Evolutionary conservation across 345 rosid species (phyloP).

Genomic region (Ceriops tagal): DNA sequence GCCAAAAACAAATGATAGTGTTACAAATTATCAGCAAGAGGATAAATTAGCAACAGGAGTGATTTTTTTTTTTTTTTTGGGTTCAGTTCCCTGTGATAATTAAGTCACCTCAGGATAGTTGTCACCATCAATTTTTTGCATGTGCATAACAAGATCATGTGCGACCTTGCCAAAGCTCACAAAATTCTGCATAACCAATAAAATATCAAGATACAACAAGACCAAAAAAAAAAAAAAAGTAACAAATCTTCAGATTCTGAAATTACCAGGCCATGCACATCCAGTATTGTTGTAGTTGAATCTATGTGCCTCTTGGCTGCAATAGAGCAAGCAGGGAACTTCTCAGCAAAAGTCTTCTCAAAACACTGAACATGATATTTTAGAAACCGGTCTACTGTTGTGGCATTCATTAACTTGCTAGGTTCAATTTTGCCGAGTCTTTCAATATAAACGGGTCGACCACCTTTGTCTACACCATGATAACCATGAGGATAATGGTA

Average conservation of each 20-base stretch:
- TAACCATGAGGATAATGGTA: conserved; percentile 88
- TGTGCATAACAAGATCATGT: conserved; percentile 82
- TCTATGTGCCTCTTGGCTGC: conserved; percentile 77
- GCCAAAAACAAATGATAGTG: conserved; percentile 20
- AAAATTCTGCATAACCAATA: conserved; percentile 57
- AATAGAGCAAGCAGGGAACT: conserved; percentile 89
- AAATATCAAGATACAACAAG: conserved; percentile 8
- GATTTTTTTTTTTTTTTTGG: neutral
- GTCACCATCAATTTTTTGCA: conserved; percentile 96
- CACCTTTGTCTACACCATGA: conserved; percentile 91
- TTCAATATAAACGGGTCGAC: conserved; percentile 85
- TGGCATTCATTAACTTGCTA: conserved; percentile 66
- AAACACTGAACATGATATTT: conserved; percentile 88
- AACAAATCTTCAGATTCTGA: neutral
- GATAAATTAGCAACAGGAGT: conserved; percentile 6
- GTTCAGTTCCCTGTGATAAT: conserved; percentile 6
- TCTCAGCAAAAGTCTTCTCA: conserved; percentile 81
- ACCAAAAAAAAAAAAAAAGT: neutral
- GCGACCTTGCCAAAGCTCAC: conserved; percentile 91
- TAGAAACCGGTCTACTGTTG: conserved; percentile 83
- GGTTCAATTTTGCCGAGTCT: conserved; percentile 79
- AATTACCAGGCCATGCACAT: conserved; percentile 82
- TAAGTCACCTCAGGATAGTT: conserved; percentile 91
- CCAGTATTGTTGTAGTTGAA: conserved; percentile 71
- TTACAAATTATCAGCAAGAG: conserved; percentile 14